Base-by-base conservation (phyloP, 2,329 filamentous ascomycete genomes). In the Neofusicoccum umdonicola region DNA sequence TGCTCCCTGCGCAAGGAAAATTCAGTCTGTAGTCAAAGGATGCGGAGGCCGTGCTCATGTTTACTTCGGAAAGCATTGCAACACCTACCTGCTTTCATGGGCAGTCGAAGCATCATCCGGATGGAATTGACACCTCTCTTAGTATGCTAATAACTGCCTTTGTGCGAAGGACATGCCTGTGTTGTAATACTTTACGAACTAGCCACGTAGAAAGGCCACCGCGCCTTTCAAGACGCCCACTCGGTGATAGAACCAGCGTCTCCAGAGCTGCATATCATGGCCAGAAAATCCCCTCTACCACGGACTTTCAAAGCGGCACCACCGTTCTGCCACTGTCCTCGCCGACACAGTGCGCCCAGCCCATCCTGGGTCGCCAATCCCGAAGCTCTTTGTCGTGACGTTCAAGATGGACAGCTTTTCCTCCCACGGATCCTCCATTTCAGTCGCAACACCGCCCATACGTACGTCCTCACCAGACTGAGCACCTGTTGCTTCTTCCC, bases 401-500 rank as follows among this genome's bases (percentile, higher is more conserved):
- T 82, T 83, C 60, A 83, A 67, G 37, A 83, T 81, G 2, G 80
- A 77, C 3, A 83, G 73, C 47, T 81, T 71, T 68, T 81, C 76
- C 27, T 81, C 77, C 81, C 81, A 83, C 1, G 75, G 72, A 68
- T 77, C 60, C 9, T 65, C 65, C n/a, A 68, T 64, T 12, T 69
- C 66, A 22, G 8, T 11, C 15, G n/a, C 31, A 19, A 15, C 13
- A n/a, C 41, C 27, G 42, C 27, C 27, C 31, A 60, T 47, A 11
- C 1, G 15, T 11, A 7, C 68, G 5, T 74, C 70, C 27, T 31
- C 27, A 15, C 70, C 71, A 67, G 68, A 70, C 8, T 69, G 69
- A 4, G 62, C 68, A 63, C 83, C 88, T 9, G 88, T 91, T 73
- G 89, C 85, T 9, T 19, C 13, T 35, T 69, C 91, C 87, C 51